phyloP scores from a whole-genome alignment of 2,329 filamentous ascomycete species.

The Apiospora saccharicola region DNA sequence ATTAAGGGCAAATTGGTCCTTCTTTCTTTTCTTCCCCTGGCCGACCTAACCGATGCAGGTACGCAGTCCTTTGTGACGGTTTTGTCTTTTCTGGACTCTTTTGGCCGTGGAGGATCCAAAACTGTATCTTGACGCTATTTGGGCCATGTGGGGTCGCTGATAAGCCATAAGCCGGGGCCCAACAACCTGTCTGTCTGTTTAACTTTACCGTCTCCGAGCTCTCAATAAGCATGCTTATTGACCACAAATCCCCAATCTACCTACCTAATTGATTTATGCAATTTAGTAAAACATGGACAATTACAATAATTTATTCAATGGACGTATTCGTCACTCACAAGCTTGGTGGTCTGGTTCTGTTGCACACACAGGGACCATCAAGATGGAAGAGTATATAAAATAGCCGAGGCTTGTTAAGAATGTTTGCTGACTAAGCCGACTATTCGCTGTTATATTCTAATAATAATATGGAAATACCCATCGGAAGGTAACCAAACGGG shows the following conservation, averaged over 20 bases:
- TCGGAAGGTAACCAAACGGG: not conserved
- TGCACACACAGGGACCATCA: not conserved
- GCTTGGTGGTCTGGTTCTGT: not conserved
- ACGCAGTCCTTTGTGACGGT: not conserved
- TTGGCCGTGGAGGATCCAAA: not conserved
- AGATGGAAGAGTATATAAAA: not conserved
- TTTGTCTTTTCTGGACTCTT: not conserved
- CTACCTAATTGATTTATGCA: too few relatives aligned
- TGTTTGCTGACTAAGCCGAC: not conserved
- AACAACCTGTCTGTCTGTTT: not conserved
- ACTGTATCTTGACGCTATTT: conserved; percentile 20
- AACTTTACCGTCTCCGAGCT: not conserved
- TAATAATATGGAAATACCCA: not conserved
- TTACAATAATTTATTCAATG: not conserved
- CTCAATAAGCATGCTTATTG: not conserved
- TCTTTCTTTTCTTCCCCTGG: not conserved
- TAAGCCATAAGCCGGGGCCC: conserved; percentile 15
- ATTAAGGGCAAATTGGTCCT: not conserved
- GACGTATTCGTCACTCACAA: too few relatives aligned
- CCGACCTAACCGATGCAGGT: not conserved
- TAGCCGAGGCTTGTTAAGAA: not conserved
- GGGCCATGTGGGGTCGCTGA: conserved; percentile 11
- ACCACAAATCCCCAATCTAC: not conserved
- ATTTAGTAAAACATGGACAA: not conserved
- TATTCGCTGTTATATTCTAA: not conserved